Conservation (phyloP, 768 basidiomycete genomes). For the Jaapia argillacea region DNA sequence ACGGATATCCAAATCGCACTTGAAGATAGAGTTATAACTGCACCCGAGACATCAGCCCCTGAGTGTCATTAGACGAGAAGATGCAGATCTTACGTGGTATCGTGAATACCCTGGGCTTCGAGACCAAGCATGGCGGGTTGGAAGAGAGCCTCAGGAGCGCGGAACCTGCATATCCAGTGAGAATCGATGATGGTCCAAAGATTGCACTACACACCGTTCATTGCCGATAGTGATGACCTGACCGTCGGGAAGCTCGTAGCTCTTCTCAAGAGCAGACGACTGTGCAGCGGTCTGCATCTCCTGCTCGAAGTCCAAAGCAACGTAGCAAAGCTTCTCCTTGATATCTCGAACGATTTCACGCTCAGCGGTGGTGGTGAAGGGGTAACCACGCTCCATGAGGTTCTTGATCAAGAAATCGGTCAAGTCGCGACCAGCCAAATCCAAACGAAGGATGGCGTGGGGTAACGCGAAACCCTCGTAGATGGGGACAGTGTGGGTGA, state of each 20-base stretch:
- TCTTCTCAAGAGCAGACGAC: constrained; percentile 85
- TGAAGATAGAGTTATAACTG: constrained; percentile 50
- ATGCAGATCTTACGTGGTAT: constrained; percentile 38
- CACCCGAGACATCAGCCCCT: constrained; percentile 2
- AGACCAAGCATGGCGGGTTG: constrained; percentile 51
- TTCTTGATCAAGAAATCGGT: constrained; percentile 80
- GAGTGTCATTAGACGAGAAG: background rate
- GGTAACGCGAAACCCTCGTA: constrained; percentile 92
- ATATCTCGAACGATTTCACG: constrained; percentile 94
- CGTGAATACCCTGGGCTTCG: constrained; percentile 80
- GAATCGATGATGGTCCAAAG: background rate
- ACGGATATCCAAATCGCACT: constrained; percentile 77
- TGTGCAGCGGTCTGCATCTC: constrained; percentile 87
- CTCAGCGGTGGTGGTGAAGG: constrained; percentile 90
- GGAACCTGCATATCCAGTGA: too few relatives aligned
- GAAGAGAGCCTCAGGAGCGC: constrained; percentile 47
- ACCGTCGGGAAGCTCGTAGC: constrained; percentile 86
- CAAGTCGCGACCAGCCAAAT: constrained; percentile 88
- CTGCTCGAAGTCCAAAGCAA: constrained; percentile 90
- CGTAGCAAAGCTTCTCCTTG: constrained; percentile 91
- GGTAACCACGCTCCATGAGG: constrained; percentile 85
- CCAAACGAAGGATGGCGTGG: constrained; percentile 88
- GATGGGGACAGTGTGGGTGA: constrained; percentile 92
- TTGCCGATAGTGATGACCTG: constrained; percentile 86
- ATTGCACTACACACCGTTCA: constrained; percentile 36